Conservation (phyloP, 306 rosid species). For the Gleditsia sinensis region DNA sequence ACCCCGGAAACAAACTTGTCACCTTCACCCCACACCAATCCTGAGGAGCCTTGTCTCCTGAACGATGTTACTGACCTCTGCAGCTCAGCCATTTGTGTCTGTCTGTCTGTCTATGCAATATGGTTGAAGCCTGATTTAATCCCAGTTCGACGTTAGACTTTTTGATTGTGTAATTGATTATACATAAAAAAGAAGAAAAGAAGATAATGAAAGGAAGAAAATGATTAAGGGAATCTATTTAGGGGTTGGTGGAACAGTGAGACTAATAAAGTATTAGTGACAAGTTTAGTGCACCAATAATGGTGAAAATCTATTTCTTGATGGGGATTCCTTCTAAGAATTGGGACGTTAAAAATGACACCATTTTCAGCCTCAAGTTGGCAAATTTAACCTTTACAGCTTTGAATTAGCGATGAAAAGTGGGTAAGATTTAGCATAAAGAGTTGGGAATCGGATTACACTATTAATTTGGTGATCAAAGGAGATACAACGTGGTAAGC, state of each 20-base stretch:
- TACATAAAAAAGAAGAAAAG: conserved; percentile 29
- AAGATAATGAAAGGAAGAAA: background rate
- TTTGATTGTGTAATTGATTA: background rate
- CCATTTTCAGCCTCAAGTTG: background rate
- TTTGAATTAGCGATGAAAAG: background rate
- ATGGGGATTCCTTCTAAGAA: conserved; percentile 3
- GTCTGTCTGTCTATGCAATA: background rate
- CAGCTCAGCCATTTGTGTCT: conserved; percentile 51
- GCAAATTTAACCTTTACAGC: background rate
- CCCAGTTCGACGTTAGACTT: background rate
- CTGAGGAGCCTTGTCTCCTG: conserved; percentile 82
- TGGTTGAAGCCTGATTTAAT: background rate
- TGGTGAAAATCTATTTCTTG: conserved; percentile 21
- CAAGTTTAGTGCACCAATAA: background rate
- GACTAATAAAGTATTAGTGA: no score
- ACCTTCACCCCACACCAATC: conserved; percentile 74
- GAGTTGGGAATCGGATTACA: background rate
- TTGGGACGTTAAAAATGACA: background rate
- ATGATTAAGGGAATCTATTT: conserved; percentile 31
- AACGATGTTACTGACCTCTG: conserved; percentile 71
- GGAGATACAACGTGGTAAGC: background rate
- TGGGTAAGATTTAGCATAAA: background rate
- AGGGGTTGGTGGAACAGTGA: background rate
- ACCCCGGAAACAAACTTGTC: conserved; percentile 45
- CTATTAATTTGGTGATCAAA: background rate